A percentile compares a stretch with the other conserved stretches of the same genome.
phyloP scores from a whole-genome alignment of 2,329 filamentous ascomycete species.

The Clonostachys rhizophaga region DNA sequence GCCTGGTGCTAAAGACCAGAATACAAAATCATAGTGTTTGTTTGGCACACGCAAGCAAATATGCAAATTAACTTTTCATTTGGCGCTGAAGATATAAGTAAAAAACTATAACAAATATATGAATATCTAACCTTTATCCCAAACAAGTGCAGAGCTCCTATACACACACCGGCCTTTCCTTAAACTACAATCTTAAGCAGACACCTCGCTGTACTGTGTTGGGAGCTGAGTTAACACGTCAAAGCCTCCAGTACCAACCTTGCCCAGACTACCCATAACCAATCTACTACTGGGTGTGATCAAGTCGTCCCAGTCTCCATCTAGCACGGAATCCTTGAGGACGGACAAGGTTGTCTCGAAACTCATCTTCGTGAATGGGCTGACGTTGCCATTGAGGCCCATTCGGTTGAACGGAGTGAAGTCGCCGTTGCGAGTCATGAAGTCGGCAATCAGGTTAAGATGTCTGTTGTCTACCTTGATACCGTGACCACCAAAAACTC shows the following conservation, averaged over 20 bases:
- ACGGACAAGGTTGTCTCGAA: conserved; percentile 97
- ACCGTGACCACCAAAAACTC: conserved; percentile 85
- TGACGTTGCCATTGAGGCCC: conserved; percentile 78
- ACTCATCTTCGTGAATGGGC: conserved; percentile 97
- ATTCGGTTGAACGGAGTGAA: conserved; percentile 93
- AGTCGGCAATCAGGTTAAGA: conserved; percentile 91
- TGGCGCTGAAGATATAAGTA: neutral
- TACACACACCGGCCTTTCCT: neutral
- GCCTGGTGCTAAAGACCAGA: no score
- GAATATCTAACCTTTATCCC: neutral
- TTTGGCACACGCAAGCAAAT: no score
- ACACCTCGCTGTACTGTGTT: conserved; percentile 37
- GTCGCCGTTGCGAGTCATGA: conserved; percentile 90
- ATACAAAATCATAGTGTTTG: no score
- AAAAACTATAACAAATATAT: neutral
- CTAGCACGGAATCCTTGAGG: conserved; percentile 85
- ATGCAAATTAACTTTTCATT: no score
- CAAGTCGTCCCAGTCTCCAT: conserved; percentile 86
- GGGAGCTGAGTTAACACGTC: conserved; percentile 70
- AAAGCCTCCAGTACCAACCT: conserved; percentile 85
- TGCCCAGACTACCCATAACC: conserved; percentile 78
- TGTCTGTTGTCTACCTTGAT: conserved; percentile 91
- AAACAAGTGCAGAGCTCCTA: neutral
- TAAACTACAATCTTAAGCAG: no score
- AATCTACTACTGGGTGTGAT: conserved; percentile 81